These are phyloP conservation scores for Petrea volubilis DNA, from an alignment of 257 asterid genomes.

Conservation along the genomic window DNA sequence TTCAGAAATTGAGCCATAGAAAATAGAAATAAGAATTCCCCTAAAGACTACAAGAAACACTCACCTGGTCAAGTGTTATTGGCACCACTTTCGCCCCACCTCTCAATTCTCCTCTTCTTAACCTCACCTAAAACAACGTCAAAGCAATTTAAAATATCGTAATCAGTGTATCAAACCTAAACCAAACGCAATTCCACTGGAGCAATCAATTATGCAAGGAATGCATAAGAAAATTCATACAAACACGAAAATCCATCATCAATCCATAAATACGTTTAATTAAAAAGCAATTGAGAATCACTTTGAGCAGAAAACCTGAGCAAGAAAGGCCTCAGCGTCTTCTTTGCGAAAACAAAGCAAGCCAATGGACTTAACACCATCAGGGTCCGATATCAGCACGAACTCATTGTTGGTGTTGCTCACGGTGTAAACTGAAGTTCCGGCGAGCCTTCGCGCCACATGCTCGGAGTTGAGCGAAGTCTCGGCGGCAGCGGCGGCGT, in stretches of 20 bases:
- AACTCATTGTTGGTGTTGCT: constrained; percentile 89
- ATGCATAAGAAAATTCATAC: background rate
- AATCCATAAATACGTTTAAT: background rate
- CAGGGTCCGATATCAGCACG: constrained; percentile 79
- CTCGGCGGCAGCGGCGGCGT: constrained; percentile 29
- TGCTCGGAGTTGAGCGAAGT: constrained; percentile 50
- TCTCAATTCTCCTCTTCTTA: constrained; percentile 66
- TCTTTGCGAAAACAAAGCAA: constrained; percentile 89
- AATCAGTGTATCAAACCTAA: background rate
- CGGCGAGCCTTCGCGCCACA: constrained; percentile 74
- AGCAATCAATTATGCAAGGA: background rate
- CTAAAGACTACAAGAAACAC: background rate
- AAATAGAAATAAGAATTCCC: constrained; percentile 5
- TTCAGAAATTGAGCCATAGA: background rate
- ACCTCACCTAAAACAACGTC: constrained; percentile 51
- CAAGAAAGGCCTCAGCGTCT: constrained; percentile 92
- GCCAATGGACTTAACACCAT: constrained; percentile 81
- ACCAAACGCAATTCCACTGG: background rate
- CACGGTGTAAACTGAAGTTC: constrained; percentile 88
- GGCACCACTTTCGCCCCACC: constrained; percentile 96
- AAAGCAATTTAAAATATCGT: background rate
- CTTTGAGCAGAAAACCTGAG: constrained; percentile 57
- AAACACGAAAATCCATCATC: background rate
- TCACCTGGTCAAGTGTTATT: constrained; percentile 88
- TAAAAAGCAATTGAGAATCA: background rate